Evolutionary conservation across 352 stramenopile genomes (phyloP).

Genomic region (Pythium utonaiense): DNA sequence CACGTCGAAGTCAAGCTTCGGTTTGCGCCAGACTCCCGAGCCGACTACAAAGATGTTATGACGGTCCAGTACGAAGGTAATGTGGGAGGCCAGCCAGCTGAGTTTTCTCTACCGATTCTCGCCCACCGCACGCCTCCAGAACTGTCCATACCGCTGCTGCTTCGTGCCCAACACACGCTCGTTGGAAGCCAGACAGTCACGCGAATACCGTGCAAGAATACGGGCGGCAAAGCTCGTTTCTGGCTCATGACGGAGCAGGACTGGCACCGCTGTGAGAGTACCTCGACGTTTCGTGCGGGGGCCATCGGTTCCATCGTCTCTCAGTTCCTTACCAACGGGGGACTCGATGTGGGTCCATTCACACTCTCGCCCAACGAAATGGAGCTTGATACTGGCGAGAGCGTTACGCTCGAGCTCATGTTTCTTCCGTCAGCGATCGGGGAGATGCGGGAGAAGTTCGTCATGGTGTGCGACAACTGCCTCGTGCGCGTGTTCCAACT

Average conservation of each 20-base stretch:
- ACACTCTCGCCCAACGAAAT: conserved; percentile 50
- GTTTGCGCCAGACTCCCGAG: conserved; percentile 70
- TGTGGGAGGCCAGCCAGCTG: conserved; percentile 1
- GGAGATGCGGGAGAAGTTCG: conserved; percentile 56
- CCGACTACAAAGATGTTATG: conserved; percentile 68
- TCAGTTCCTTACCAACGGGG: background rate
- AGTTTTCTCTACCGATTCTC: conserved; percentile 42
- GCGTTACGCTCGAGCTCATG: conserved; percentile 40
- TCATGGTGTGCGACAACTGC: conserved; percentile 84
- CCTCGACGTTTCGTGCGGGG: conserved; percentile 4
- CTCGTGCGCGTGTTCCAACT: conserved; percentile 72
- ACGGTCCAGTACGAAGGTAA: conserved; percentile 49
- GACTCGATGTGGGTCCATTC: conserved; percentile 44
- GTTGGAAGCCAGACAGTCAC: conserved; percentile 53
- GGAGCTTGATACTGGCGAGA: conserved; percentile 41
- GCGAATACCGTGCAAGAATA: conserved; percentile 49
- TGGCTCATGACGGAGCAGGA: conserved; percentile 63
- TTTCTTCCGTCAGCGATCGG: conserved; percentile 58
- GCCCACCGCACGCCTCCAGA: conserved; percentile 53
- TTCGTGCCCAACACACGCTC: conserved; percentile 56
- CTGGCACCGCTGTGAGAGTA: conserved; percentile 40
- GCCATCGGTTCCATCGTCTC: background rate
- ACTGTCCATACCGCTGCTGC: conserved; percentile 58
- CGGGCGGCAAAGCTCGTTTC: conserved; percentile 57
- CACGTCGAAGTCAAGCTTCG: conserved; percentile 51